Evolutionary conservation across 148 eudicot genomes (phyloP).

Genomic region (Selenicereus undatus): DNA sequence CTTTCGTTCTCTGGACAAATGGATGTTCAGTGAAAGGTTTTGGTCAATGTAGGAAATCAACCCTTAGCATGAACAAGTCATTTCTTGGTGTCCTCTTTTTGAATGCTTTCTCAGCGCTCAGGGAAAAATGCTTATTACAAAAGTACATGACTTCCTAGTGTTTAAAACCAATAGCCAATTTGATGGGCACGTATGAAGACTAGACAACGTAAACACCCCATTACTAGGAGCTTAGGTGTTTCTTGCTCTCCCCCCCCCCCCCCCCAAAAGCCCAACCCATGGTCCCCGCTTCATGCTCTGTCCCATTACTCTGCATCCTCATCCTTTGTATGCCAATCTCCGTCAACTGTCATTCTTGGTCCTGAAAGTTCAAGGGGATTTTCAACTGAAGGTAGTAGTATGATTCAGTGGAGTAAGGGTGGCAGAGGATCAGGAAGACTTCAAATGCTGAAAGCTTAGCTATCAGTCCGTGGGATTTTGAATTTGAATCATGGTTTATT

Average conservation of each 20-base stretch:
- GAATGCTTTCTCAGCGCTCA: too few relatives aligned
- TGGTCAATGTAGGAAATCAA: not conserved
- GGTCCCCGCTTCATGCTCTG: not conserved
- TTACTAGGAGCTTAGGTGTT: not conserved
- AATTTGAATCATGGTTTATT: not conserved
- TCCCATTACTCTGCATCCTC: not conserved
- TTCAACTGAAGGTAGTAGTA: not conserved
- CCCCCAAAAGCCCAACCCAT: not conserved
- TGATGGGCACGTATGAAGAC: not conserved
- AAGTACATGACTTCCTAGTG: too few relatives aligned
- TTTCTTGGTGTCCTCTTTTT: not conserved
- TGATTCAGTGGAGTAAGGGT: not conserved
- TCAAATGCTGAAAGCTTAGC: not conserved
- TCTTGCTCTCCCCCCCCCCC: too few relatives aligned
- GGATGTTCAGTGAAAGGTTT: not conserved
- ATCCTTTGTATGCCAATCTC: not conserved
- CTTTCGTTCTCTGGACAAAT: not conserved
- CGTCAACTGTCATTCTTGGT: not conserved
- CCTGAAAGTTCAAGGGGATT: not conserved
- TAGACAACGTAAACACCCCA: not conserved
- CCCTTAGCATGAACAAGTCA: not conserved
- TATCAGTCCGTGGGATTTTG: not conserved
- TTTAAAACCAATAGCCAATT: not conserved
- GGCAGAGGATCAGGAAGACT: not conserved
- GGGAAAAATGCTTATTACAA: too few relatives aligned